phyloP scores from a whole-genome alignment of 495 filamentous ascomycete species.

The Daldinia bambusicola region DNA sequence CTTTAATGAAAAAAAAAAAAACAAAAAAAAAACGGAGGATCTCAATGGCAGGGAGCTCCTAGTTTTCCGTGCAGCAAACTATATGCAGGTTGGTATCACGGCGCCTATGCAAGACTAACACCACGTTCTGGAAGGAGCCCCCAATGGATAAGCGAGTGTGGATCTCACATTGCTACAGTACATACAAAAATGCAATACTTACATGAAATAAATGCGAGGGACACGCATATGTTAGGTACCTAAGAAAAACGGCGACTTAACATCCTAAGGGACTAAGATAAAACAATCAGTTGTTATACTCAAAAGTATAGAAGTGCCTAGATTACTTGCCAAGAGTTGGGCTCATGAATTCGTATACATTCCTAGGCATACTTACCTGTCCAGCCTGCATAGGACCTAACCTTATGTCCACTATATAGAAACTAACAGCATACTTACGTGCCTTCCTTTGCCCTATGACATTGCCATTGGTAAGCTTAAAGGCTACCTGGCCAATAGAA shows the following conservation, averaged over 20 bases:
- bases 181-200: not conserved
- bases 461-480: not conserved
- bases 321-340: not conserved
- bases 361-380: no score
- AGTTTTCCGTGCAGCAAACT: slow-evolving; percentile 5
- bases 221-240: not conserved
- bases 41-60: slow-evolving; percentile 13
- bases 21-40: not conserved
- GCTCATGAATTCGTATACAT: not conserved
- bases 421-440: not conserved
- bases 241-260: not conserved
- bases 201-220: slow-evolving; percentile 5
- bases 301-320: not conserved
- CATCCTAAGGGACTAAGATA: no score
- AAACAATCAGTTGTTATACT: not conserved
- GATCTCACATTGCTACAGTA: slow-evolving; percentile 9
- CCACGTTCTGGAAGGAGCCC: slow-evolving; percentile 37
- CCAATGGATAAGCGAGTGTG: slow-evolving; percentile 32
- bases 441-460: slow-evolving; percentile 2
- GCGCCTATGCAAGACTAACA: slow-evolving; percentile 40
- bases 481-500: slow-evolving; percentile 19
- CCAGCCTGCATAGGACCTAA: no score
- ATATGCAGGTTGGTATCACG: slow-evolving; percentile 39
- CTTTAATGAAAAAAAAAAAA: not conserved
- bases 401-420: not conserved